phyloP scores from a whole-genome alignment of 108 stramenopile genomes.

The Pseudonitzschia pungens region DNA sequence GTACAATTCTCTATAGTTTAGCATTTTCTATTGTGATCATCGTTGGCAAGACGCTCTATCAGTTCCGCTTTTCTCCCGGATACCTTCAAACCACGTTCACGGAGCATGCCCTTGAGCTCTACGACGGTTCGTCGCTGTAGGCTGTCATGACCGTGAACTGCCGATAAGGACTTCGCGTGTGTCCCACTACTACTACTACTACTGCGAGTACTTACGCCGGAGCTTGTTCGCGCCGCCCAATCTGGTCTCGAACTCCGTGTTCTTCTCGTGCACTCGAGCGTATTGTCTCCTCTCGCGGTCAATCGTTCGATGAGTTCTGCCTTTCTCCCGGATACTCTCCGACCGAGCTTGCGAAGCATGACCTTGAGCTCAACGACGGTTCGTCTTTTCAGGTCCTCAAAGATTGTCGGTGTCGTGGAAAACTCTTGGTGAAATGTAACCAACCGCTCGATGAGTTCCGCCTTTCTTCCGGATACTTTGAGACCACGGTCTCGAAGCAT shows the following conservation, averaged over 20 bases:
- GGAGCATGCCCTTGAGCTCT: conserved; percentile 74
- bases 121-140: conserved; percentile 58
- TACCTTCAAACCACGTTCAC: conserved; percentile 70
- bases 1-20: background rate
- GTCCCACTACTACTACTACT: background rate
- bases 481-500: conserved; percentile 66
- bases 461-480: conserved; percentile 83
- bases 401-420: conserved; percentile 36
- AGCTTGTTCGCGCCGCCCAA: no score
- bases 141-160: background rate
- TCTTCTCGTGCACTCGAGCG: no score
- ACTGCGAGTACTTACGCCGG: no score
- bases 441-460: conserved; percentile 72
- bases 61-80: conserved; percentile 83
- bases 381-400: conserved; percentile 22
- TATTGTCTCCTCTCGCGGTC: no score
- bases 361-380: conserved; percentile 80
- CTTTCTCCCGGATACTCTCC: conserved; percentile 86
- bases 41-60: conserved; percentile 58
- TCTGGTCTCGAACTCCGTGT: no score
- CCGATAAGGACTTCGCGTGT: background rate
- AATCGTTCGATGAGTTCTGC: conserved; percentile 76
- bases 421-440: background rate
- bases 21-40: background rate
- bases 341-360: conserved; percentile 57